Percentiles rank a stretch among this genome's conserved stretches.
These are phyloP conservation scores for Erigeron canadensis DNA, from an alignment of 129 eudicot species.

Conservation along the genomic window DNA sequence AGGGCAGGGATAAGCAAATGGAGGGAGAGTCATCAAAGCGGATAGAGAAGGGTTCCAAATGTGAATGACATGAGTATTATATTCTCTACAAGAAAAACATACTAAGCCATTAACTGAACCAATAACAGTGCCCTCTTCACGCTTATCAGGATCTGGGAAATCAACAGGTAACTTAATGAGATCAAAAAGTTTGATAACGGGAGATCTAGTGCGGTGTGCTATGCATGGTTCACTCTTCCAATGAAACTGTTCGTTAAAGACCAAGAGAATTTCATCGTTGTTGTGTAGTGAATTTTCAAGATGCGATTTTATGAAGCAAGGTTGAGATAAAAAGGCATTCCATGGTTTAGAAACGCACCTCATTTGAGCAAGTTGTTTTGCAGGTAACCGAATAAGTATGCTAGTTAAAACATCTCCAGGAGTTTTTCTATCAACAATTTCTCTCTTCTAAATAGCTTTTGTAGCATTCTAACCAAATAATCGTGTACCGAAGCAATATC, in stretches of 20 bases:
- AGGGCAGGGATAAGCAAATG: not conserved
- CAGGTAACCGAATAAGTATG: not conserved
- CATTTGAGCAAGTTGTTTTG: conserved; percentile 2
- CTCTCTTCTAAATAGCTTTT: no score
- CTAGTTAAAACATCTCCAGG: not conserved
- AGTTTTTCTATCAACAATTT: no score
- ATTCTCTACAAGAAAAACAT: not conserved
- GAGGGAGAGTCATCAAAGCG: not conserved
- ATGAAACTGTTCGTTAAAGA: not conserved
- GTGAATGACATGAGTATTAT: not conserved
- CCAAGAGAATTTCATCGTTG: conserved; percentile 8
- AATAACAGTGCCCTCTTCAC: not conserved
- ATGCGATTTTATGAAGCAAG: conserved; percentile 7
- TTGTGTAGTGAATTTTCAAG: not conserved
- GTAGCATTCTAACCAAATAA: no score
- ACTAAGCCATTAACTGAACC: conserved; percentile 17
- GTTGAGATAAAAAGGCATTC: conserved; percentile 15
- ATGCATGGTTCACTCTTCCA: no score
- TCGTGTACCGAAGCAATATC: no score
- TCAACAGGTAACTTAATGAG: not conserved
- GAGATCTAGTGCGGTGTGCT: conserved; percentile 1
- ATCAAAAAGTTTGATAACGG: not conserved
- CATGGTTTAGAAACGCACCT: conserved; percentile 11
- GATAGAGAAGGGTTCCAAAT: conserved; percentile 15
- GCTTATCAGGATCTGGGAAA: not conserved